These are phyloP conservation scores for Trichoderma arundinaceum DNA, from an alignment of 2,329 filamentous ascomycete species.

Conservation along the genomic window DNA sequence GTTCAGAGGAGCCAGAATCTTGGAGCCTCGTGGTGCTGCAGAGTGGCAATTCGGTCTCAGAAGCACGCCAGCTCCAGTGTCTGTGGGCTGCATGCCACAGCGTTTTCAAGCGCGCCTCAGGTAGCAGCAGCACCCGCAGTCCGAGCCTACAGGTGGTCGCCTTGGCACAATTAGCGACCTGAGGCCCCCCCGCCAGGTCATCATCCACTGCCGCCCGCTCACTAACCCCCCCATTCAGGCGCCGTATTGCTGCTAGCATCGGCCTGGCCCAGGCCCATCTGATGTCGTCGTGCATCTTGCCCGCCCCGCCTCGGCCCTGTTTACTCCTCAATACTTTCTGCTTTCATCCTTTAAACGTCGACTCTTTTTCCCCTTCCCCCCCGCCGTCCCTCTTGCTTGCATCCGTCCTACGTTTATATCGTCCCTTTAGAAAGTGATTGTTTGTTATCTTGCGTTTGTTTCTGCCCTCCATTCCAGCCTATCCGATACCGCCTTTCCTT, in stretches of 20 bases:
- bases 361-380: conserved; percentile 13
- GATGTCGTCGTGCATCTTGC: conserved; percentile 16
- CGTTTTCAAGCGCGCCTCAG: too few species aligned
- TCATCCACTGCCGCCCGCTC: conserved; percentile 12
- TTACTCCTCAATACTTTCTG: conserved; percentile 12
- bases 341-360: conserved; percentile 10
- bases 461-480: background rate
- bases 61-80: too few species aligned
- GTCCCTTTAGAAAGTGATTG: conserved; percentile 21
- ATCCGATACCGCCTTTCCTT: conserved; percentile 6
- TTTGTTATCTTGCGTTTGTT: background rate
- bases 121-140: background rate
- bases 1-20: background rate
- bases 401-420: conserved; percentile 16
- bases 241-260: background rate
- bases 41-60: background rate
- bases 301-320: conserved; percentile 19
- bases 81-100: too few species aligned
- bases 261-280: background rate
- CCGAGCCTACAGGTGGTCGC: conserved; percentile 15
- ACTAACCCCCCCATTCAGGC: background rate
- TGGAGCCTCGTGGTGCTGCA: background rate
- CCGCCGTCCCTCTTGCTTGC: conserved; percentile 7
- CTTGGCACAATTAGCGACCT: conserved; percentile 28
- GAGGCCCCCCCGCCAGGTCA: conserved; percentile 10